Evolutionary conservation across 2,329 filamentous ascomycete genomes (phyloP), one percentile per base, ranked within the genome.

Genomic region (Cryoendolithus antarcticus): DNA sequence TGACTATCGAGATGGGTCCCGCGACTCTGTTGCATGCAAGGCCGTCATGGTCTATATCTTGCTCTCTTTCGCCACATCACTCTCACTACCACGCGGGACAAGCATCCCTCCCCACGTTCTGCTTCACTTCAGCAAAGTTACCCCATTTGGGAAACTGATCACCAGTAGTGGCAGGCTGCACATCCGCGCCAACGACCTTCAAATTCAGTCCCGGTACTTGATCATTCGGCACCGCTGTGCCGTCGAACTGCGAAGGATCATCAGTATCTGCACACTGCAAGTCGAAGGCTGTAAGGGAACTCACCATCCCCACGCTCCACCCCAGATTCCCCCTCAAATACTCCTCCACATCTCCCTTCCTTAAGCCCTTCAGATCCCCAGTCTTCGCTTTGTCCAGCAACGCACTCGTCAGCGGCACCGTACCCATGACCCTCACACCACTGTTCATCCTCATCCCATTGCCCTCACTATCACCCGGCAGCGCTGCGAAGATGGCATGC

Each of bases 401-500:
- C 4, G 56, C 56, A 7, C 55, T 56, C 1, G 65, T 72, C 19
- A 72, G 42, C 2, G 66, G 65, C 6, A 72, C 57, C 0, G 62
- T 58, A 2, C 62, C 66, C 4, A 62, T 58, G 8, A 62, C 55
- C 32, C 52, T 44, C 33, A 56, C 48, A 9, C 35, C 28, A 7
- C 27, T 30, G 15, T 30, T 36, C 9, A 31, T 30, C 21, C 33
- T 37, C 40, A 38, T 42, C 4, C 37, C 39, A 30, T 36, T 39
- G 30, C 37, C 37, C 10, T 36, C 36, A 9, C 24, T 24, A 9
- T 42, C 40, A 11, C 41, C 44, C 0, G 48, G 45, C 30, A 56
- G 35, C 27, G 54, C 57, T 11, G 58, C 54, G 41, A 70, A 65
- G 2, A 69, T 55, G 10, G 70, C 72, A 46, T 80, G 70, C 0